These are phyloP conservation scores for Albugo candida DNA, from an alignment of 352 stramenopile species.

Conservation along the genomic window DNA sequence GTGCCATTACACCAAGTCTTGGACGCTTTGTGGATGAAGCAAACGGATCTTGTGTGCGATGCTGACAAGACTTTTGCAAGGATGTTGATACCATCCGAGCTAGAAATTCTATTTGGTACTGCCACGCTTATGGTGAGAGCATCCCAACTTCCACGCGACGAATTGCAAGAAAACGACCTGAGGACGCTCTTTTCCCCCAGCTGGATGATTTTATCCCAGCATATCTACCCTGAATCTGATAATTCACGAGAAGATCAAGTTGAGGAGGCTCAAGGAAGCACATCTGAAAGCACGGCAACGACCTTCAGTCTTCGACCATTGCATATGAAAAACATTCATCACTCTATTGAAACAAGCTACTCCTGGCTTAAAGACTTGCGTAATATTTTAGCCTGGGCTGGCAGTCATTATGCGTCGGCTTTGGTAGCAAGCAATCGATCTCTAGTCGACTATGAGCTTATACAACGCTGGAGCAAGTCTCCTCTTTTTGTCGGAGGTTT, in stretches of 20 bases:
- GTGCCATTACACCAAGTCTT: too few species aligned
- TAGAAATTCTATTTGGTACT: conserved; percentile 23
- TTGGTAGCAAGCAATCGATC: conserved; percentile 24
- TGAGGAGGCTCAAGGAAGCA: too few species aligned
- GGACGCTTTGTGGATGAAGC: too few species aligned
- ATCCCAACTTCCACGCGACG: too few species aligned
- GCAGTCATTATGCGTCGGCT: conserved; percentile 39
- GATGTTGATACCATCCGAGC: conserved; percentile 18
- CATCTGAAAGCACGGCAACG: neutral
- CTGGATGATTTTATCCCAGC: conserved; percentile 32
- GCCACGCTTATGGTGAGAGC: conserved; percentile 21
- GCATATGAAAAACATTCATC: too few species aligned
- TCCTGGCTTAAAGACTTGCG: conserved; percentile 44
- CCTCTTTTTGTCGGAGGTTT: conserved; percentile 35
- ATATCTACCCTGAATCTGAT: conserved; percentile 17
- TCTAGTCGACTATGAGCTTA: conserved; percentile 6
- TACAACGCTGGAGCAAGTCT: conserved; percentile 26
- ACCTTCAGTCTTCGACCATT: neutral
- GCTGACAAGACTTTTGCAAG: neutral
- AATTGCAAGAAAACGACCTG: conserved; percentile 10
- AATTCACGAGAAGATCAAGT: too few species aligned
- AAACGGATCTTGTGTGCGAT: too few species aligned
- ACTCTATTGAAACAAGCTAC: conserved; percentile 11
- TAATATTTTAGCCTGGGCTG: conserved; percentile 34
- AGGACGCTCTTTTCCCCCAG: conserved; percentile 21